Evolutionary conservation across 805 yeast genomes (phyloP), one percentile per base, ranked within the genome.

Genomic region (Lachancea thermotolerans): DNA sequence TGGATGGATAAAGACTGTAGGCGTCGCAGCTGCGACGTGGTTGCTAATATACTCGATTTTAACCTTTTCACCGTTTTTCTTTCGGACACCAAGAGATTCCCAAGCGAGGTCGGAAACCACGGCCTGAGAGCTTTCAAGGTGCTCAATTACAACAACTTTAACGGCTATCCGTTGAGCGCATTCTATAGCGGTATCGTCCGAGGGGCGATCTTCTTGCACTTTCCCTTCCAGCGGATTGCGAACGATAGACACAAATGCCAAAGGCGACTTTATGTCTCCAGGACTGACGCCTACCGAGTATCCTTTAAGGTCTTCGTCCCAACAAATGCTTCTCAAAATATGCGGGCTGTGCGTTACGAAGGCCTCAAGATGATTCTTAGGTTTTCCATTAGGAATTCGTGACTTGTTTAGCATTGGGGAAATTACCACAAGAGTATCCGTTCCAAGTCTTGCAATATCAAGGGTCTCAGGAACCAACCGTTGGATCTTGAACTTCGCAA

Each of bases 401-500:
- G 57, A 51, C 56, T 59, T 65, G 48, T 70, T 62, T 3, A 67
- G 65, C 52, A 70, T 81, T 0, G 98, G 97, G 6, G 95, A 87
- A 27, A 91, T 81, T 45, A 83, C 75, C 11, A 86, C 74, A 52
- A 85, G 87, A 16, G 89, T 76, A 47, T 75, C 75, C 0, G 84
- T 79, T 2, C 81, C 70, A 2, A 86, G 61, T 49, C 74, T 72
- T 0, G 85, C 82, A 62, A 60, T 69, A 4, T 48, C 53, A 2
- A 55, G 28, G 1, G 67, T 62, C 10, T 60, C 64, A 36, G 71
- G 76, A 45, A 71, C 67, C 11, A 82, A 67, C 28, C 67, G 66
- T 11, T 71, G 62, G 9, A 85, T 78, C 27, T 59, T 67, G 47
- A 88, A 73, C 31, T 73, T 74, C 10, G 95, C 90, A 3, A 66